phyloP scores from a whole-genome alignment of 768 basidiomycete genomes.

The Auriscalpium microsporum region DNA sequence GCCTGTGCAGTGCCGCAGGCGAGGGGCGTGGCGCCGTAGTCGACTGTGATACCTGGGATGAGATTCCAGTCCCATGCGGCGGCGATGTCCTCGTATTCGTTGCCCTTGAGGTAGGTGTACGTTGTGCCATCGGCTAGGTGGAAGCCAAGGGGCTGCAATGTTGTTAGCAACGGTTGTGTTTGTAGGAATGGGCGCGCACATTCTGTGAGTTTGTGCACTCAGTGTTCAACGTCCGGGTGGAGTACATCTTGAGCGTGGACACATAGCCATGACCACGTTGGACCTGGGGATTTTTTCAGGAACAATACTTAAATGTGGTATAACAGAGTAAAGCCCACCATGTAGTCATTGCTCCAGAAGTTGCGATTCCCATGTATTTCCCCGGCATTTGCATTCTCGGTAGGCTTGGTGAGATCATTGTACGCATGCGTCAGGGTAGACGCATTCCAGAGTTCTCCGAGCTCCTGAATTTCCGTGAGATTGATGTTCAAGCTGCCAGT shows the following conservation, averaged over 20 bases:
- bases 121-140: conserved; percentile 60
- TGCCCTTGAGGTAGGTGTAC: conserved; percentile 55
- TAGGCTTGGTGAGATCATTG: conserved; percentile 9
- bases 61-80: conserved; percentile 75
- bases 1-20: conserved; percentile 34
- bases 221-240: conserved; percentile 25
- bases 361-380: conserved; percentile 21
- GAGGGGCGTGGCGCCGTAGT: conserved; percentile 50
- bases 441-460: conserved; percentile 22
- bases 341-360: conserved; percentile 28
- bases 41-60: conserved; percentile 63
- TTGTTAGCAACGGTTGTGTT: background rate
- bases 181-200: background rate
- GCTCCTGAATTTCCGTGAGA: conserved; percentile 20
- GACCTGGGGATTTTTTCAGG: conserved; percentile 16
- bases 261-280: conserved; percentile 25
- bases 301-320: background rate
- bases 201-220: conserved; percentile 28
- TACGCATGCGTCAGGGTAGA: conserved; percentile 6
- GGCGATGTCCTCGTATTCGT: conserved; percentile 67
- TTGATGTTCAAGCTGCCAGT: conserved; percentile 22
- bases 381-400: conserved; percentile 22
- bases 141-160: conserved; percentile 27
- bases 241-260: conserved; percentile 26
- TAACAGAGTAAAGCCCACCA: conserved; percentile 17